Conservation (phyloP, 2,329 filamentous ascomycete species). For the Sporothrix euskadiensis region DNA sequence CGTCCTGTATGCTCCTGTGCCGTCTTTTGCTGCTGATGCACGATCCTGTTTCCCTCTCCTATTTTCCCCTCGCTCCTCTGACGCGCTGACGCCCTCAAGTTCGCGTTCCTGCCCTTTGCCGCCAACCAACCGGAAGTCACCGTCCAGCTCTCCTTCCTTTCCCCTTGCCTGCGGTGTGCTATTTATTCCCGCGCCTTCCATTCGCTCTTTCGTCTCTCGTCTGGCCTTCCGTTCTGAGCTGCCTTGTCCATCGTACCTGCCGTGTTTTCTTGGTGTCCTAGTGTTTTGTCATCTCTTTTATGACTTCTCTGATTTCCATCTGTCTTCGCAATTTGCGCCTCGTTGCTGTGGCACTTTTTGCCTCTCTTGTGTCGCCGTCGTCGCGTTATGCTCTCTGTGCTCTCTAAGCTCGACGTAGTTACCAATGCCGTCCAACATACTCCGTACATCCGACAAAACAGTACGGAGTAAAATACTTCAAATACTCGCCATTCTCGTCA, state of each 20-base stretch:
- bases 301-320: not conserved
- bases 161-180: not conserved
- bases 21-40: slow-evolving; percentile 4
- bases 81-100: slow-evolving; percentile 9
- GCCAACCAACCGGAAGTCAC: slow-evolving; percentile 11
- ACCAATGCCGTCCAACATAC: not conserved
- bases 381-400: not conserved
- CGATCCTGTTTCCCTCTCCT: slow-evolving; percentile 11
- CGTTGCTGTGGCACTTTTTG: not conserved
- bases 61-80: not conserved
- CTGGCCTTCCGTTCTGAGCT: not conserved
- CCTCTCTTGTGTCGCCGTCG: not conserved
- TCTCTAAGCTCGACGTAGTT: not conserved
- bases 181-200: slow-evolving; percentile 13
- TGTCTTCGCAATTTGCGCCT: not conserved
- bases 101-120: slow-evolving; percentile 20
- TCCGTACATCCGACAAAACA: not conserved
- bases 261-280: not conserved
- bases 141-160: not conserved
- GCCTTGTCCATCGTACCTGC: not conserved
- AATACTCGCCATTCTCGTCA: not conserved
- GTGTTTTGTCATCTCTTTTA: not conserved
- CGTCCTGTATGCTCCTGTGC: not conserved
- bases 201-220: not conserved
- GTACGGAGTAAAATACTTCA: not conserved